Percentiles rank a stretch among this genome's conserved stretches.
These are phyloP conservation scores for Mortierella hygrophila DNA, from an alignment of 192 early-diverging fungal genomes.

Conservation along the genomic window DNA sequence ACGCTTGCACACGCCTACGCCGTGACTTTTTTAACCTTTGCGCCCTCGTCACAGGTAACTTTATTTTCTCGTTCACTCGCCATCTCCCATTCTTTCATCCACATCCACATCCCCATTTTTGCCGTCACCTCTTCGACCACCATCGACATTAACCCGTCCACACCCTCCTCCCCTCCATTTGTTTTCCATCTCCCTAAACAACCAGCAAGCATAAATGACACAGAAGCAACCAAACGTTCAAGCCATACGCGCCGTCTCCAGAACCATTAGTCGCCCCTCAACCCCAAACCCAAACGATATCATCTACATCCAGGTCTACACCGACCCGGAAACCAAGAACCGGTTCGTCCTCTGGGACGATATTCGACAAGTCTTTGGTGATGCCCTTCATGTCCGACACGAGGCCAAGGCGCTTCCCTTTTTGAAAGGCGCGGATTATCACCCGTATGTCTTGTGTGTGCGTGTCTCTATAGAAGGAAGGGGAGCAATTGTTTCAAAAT, in stretches of 20 bases:
- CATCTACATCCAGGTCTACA: background rate
- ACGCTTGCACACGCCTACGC: no score
- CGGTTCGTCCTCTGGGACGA: background rate
- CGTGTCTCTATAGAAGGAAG: no score
- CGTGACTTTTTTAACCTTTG: no score
- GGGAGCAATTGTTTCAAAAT: no score
- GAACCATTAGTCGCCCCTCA: background rate
- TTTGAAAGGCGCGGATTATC: no score
- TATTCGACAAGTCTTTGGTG: no score
- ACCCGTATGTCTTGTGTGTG: no score
- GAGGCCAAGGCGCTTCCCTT: no score
- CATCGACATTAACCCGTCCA: no score
- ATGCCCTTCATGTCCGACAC: no score
- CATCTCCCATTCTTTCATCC: background rate
- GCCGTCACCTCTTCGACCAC: no score
- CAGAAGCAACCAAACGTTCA: background rate
- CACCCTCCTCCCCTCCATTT: background rate
- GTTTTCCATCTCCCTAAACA: background rate
- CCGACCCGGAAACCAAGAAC: background rate
- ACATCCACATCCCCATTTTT: background rate
- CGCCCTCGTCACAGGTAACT: background rate
- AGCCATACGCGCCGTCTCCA: background rate
- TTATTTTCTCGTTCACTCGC: background rate
- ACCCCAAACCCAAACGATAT: background rate
- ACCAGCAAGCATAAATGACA: background rate